These are phyloP conservation scores for Talaromyces atroroseus DNA, from an alignment of 2,329 filamentous ascomycete species.

Conservation along the genomic window DNA sequence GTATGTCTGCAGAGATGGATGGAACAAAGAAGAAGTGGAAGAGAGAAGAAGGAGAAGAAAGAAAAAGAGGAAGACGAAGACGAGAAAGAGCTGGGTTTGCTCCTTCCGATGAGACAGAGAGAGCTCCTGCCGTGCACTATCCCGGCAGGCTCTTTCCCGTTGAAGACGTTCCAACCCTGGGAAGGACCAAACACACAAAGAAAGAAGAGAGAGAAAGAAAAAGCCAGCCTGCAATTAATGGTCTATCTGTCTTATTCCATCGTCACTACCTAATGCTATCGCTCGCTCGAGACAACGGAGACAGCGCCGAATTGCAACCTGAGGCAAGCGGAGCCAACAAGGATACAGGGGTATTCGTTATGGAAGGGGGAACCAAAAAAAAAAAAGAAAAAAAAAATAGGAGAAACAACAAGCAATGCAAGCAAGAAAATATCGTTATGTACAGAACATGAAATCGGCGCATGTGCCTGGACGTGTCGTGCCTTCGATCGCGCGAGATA, in stretches of 20 bases:
- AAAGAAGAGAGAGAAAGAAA: too few relatives aligned
- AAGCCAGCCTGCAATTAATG: too few relatives aligned
- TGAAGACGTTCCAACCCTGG: too few relatives aligned
- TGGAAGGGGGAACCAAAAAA: too few relatives aligned
- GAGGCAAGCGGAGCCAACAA: neutral
- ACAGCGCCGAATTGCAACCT: too few relatives aligned
- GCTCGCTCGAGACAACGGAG: neutral
- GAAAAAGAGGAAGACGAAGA: neutral
- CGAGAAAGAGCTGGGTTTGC: neutral
- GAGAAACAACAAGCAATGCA: neutral
- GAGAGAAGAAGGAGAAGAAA: neutral
- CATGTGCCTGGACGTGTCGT: neutral
- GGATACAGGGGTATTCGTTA: slow-evolving; percentile 7
- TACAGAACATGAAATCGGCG: neutral
- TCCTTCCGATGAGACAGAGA: too few relatives aligned
- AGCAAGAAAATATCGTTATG: neutral
- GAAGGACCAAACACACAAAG: too few relatives aligned
- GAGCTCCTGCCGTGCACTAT: too few relatives aligned
- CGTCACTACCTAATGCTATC: neutral
- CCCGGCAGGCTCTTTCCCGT: too few relatives aligned
- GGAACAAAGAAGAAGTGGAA: neutral
- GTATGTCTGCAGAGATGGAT: neutral
- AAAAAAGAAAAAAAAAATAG: too few relatives aligned
- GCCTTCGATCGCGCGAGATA: too few relatives aligned
- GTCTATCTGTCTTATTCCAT: too few relatives aligned